phyloP scores from a whole-genome alignment of 257 asterid genomes.

The Plantago ovata region DNA sequence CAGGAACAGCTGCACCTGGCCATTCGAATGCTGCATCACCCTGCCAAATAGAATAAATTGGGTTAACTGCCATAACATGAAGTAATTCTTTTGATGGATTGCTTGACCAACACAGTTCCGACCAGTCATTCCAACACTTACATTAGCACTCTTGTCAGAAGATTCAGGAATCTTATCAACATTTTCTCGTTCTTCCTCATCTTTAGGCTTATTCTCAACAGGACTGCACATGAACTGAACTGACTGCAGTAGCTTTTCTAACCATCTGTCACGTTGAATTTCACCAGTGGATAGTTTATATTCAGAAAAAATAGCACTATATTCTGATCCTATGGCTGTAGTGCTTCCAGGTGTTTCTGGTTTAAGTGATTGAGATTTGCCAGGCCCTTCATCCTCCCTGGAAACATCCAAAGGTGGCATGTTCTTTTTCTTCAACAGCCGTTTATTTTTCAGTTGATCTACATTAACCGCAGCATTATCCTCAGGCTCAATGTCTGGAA shows the following conservation, averaged over 20 bases:
- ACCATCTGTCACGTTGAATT: constrained; percentile 68
- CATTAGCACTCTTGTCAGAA: constrained; percentile 33
- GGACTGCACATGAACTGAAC: constrained; percentile 52
- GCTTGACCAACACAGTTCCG: neutral
- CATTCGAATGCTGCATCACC: constrained; percentile 42
- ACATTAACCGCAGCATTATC: constrained; percentile 48
- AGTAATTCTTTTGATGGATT: neutral
- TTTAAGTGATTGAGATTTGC: constrained; percentile 43
- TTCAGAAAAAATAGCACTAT: constrained; percentile 38
- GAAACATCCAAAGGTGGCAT: constrained; percentile 72
- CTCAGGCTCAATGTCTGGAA: constrained; percentile 70
- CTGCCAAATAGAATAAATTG: constrained; percentile 29
- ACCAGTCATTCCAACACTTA: constrained; percentile 19
- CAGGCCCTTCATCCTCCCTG: constrained; percentile 54
- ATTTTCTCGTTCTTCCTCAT: constrained; percentile 33
- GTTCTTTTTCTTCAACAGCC: constrained; percentile 55
- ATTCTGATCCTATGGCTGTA: constrained; percentile 47
- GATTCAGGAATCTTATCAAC: constrained; percentile 27
- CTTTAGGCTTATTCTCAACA: constrained; percentile 29
- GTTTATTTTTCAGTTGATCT: constrained; percentile 54
- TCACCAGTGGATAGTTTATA: constrained; percentile 62
- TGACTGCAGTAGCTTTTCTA: constrained; percentile 74
- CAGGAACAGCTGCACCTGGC: constrained; percentile 74
- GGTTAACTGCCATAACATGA: neutral
- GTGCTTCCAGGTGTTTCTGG: constrained; percentile 70